Base-by-base conservation (phyloP, 2,329 filamentous ascomycete genomes). In the Penicillium sp. region DNA sequence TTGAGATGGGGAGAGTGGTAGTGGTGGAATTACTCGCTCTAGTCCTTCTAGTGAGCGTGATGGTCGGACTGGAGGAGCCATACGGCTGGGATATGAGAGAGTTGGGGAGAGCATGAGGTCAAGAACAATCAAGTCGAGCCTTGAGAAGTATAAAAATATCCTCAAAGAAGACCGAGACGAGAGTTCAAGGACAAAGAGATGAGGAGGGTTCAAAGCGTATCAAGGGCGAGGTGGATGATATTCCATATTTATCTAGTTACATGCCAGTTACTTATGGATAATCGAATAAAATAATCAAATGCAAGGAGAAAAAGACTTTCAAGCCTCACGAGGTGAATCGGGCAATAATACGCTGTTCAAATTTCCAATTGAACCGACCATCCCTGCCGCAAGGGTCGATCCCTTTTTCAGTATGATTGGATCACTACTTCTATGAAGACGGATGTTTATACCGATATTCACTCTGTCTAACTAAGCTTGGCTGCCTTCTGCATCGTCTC, bases 401-500 rank as follows among this genome's bases (percentile, higher is more conserved):
- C 47, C 29, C 19, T 27, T 25, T 34, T 16, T 12, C 2, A 43
- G 18, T 51, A 18, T 49, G 39, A 44, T 42, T 42, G 44, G 52
- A 14, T 27, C 45, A 52, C 4, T n/a, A n/a, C n/a, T n/a, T n/a
- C n/a, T n/a, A n/a, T n/a, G n/a, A n/a, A n/a, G n/a, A n/a, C n/a
- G n/a, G n/a, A n/a, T n/a, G n/a, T n/a, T n/a, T n/a, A n/a, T n/a
- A n/a, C n/a, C n/a, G n/a, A n/a, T 22, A 22, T 22, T 22, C 5
- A 22, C 19, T 5, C 19, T 22, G n/a, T n/a, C n/a, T 57, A 68
- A 52, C 60, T 65, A 18, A 77, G 68, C 65, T 77, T 78, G 55
- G 75, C 74, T 46, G 77, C 78, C 60, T 74, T 72, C 57, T 70
- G 71, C 58, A 81, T 61, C 41, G 77, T 74, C 57, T 77, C 74